Percentiles rank a stretch among this genome's conserved stretches.
These are phyloP conservation scores for Diaporthe capsici DNA, from an alignment of 2,329 filamentous ascomycete genomes.

Conservation along the genomic window DNA sequence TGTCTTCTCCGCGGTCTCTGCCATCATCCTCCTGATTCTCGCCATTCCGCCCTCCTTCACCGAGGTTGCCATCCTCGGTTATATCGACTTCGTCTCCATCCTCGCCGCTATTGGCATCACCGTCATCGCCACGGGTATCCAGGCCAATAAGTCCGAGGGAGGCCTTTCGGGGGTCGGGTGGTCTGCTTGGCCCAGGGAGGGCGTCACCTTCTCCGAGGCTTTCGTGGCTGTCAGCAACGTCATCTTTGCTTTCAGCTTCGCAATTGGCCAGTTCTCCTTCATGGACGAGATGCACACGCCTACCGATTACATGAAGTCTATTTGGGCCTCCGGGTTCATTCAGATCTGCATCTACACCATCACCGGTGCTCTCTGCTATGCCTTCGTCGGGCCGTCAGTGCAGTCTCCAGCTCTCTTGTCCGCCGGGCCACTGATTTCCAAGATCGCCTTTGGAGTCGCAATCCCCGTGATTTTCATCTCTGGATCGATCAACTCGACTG, in stretches of 20 bases:
- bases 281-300: constrained; percentile 69
- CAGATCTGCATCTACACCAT: constrained; percentile 77
- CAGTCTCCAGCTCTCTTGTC: constrained; percentile 78
- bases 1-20: constrained; percentile 61
- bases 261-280: constrained; percentile 66
- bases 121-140: constrained; percentile 75
- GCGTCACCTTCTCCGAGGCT: constrained; percentile 65
- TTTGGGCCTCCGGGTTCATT: constrained; percentile 72
- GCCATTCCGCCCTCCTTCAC: constrained; percentile 64
- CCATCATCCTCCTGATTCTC: constrained; percentile 60
- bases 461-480: constrained; percentile 82
- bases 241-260: constrained; percentile 76
- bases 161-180: constrained; percentile 50
- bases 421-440: constrained; percentile 70
- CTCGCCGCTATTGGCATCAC: constrained; percentile 74
- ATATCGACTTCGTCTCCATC: constrained; percentile 74
- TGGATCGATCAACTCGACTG: constrained; percentile 75
- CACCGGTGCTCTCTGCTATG: constrained; percentile 77
- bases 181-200: constrained; percentile 61
- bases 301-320: constrained; percentile 64
- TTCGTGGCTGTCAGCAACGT: constrained; percentile 78
- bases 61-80: constrained; percentile 64
- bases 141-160: constrained; percentile 45
- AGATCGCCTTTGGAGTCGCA: constrained; percentile 78
- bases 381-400: constrained; percentile 75